Evolutionary conservation across 108 stramenopile species (phyloP).

Genomic region (Pelagomonas calceolata): DNA sequence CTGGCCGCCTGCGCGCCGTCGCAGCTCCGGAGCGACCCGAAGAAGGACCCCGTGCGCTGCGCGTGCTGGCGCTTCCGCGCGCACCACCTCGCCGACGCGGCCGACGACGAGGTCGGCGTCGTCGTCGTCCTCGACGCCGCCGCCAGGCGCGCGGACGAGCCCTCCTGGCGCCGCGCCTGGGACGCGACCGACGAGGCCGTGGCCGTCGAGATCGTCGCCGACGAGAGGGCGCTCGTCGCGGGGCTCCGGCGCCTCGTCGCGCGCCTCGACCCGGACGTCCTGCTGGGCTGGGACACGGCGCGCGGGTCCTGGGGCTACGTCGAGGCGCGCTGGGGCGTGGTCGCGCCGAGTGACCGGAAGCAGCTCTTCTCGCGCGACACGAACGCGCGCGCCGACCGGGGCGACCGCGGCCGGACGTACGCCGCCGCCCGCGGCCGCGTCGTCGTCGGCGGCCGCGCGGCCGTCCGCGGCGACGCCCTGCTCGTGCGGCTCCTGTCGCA

Average conservation of each 20-base stretch:
- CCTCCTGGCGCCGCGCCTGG: too few relatives aligned
- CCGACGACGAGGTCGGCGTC: background rate
- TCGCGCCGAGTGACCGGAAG: constrained; percentile 3
- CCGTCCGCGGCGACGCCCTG: constrained; percentile 35
- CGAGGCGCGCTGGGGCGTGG: constrained; percentile 17
- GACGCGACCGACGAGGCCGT: too few relatives aligned
- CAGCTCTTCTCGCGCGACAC: constrained; percentile 21
- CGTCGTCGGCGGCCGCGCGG: constrained; percentile 39
- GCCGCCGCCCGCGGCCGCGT: constrained; percentile 30
- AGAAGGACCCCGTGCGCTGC: background rate
- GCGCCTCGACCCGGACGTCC: constrained; percentile 17
- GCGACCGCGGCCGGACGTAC: constrained; percentile 10
- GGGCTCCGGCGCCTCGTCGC: constrained; percentile 7
- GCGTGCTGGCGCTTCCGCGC: background rate
- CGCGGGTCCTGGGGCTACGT: constrained; percentile 37
- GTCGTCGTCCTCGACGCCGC: background rate
- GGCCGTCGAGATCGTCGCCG: background rate
- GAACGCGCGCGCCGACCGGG: too few relatives aligned
- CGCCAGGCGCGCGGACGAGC: constrained; percentile 2
- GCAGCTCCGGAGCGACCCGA: too few relatives aligned
- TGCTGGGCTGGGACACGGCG: constrained; percentile 26
- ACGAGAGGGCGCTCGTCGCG: constrained; percentile 5
- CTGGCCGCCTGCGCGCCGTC: too few relatives aligned
- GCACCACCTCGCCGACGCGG: background rate
- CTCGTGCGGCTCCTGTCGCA: constrained; percentile 7